Percentiles rank a stretch among this genome's conserved stretches.
Evolutionary conservation across 2,329 filamentous ascomycete species (phyloP).

Genomic region (Canariomyces notabilis): DNA sequence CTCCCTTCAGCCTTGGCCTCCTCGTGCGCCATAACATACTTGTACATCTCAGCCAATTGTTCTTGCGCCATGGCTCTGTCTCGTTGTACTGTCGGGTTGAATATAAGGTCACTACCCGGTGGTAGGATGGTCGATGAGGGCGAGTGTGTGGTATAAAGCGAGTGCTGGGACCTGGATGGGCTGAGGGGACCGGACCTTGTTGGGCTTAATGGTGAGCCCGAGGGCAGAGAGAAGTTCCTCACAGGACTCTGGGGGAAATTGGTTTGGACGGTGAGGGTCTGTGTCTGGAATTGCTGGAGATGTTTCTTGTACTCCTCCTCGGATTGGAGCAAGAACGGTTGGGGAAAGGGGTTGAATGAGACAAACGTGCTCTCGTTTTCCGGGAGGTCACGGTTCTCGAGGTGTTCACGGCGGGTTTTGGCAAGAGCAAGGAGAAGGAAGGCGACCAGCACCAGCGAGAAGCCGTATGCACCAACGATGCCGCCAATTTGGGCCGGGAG

Average conservation of each 20-base stretch:
- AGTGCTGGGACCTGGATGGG: conserved; percentile 28
- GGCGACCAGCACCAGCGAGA: conserved; percentile 70
- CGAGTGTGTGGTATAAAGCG: conserved; percentile 33
- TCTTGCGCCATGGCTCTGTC: conserved; percentile 71
- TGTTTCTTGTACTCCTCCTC: conserved; percentile 24
- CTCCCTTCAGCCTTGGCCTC: conserved; percentile 57
- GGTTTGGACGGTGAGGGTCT: conserved; percentile 16
- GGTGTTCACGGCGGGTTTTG: conserved; percentile 49
- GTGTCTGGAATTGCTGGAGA: conserved; percentile 7
- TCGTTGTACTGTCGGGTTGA: conserved; percentile 70
- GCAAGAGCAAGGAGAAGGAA: conserved; percentile 57
- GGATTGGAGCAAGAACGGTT: conserved; percentile 26
- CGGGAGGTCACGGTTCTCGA: conserved; percentile 49
- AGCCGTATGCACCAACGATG: conserved; percentile 77
- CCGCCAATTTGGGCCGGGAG: conserved; percentile 79
- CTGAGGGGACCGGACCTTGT: conserved; percentile 31
- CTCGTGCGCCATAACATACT: conserved; percentile 87
- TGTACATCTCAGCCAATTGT: conserved; percentile 87
- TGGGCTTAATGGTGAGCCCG: conserved; percentile 30
- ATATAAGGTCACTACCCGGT: conserved; percentile 60
- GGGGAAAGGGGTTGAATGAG: conserved; percentile 26
- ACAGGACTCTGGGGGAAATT: conserved; percentile 27
- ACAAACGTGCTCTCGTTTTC: conserved; percentile 29
- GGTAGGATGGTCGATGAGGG: conserved; percentile 43
- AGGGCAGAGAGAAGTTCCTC: conserved; percentile 49